Evolutionary conservation across 1,139 yeast species (phyloP).

Genomic region (Sugiyamaella pinicola): DNA sequence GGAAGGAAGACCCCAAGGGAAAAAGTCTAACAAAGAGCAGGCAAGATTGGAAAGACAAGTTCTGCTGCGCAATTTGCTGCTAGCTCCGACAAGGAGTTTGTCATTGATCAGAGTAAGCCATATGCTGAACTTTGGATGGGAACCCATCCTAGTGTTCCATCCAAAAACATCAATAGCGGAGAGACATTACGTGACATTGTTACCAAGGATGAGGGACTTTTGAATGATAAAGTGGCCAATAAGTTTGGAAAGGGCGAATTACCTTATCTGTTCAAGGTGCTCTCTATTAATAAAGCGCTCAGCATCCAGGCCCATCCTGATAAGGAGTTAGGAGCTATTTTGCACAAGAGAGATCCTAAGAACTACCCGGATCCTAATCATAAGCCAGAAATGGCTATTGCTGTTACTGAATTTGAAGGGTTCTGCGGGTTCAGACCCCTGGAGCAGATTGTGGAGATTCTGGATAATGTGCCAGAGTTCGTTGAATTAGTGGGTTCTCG

Average conservation of each 20-base stretch:
- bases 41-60: constrained; percentile 78
- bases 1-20: constrained; percentile 38
- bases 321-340: constrained; percentile 72
- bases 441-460: constrained; percentile 66
- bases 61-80: constrained; percentile 89
- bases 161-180: constrained; percentile 58
- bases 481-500: constrained; percentile 67
- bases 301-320: constrained; percentile 99
- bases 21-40: constrained; percentile 77
- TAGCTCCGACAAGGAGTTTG: constrained; percentile 60
- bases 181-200: constrained; percentile 67
- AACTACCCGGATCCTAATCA: constrained; percentile 98
- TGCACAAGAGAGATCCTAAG: constrained; percentile 81
- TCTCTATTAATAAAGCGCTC: constrained; percentile 88
- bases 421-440: constrained; percentile 98
- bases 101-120: constrained; percentile 67
- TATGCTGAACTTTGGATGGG: constrained; percentile 89
- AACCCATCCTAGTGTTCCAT: constrained; percentile 91
- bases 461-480: constrained; percentile 75
- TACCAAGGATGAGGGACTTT: constrained; percentile 47
- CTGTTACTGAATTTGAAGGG: constrained; percentile 93
- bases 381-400: constrained; percentile 99
- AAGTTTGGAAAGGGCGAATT: constrained; percentile 77
- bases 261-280: constrained; percentile 91
- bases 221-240: constrained; percentile 57